Percentiles rank a stretch among this genome's conserved stretches.
Conservation (phyloP, 1,284 basidiomycete genomes). For the Coniferiporia sulphurascens region DNA sequence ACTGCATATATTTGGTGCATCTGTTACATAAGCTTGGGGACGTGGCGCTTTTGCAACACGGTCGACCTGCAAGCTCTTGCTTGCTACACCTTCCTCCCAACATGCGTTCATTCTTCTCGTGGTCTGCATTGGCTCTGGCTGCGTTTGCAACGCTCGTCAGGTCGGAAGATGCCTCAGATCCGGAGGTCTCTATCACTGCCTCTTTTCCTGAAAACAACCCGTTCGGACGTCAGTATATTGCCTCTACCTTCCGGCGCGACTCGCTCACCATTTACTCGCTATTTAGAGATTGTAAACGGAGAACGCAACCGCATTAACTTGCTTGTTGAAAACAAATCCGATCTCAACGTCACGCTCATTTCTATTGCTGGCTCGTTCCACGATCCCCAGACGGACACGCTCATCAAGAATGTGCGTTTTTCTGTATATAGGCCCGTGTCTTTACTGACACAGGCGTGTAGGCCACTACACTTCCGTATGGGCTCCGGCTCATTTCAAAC, state of each 20-base stretch:
- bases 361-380: slow-evolving; percentile 70
- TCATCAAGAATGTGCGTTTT: slow-evolving; percentile 67
- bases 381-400: slow-evolving; percentile 56
- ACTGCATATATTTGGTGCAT: too few species aligned
- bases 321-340: slow-evolving; percentile 71
- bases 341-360: slow-evolving; percentile 70
- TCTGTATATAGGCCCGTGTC: slow-evolving; percentile 9
- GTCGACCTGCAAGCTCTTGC: neutral
- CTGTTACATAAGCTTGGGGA: neutral
- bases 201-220: slow-evolving; percentile 74
- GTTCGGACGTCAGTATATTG: slow-evolving; percentile 65
- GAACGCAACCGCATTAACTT: slow-evolving; percentile 72
- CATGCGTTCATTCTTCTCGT: slow-evolving; percentile 8
- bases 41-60: neutral
- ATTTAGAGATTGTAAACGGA: slow-evolving; percentile 79
- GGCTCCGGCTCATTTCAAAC: slow-evolving; percentile 55
- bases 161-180: slow-evolving; percentile 21
- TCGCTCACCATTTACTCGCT: neutral
- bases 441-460: slow-evolving; percentile 27
- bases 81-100: neutral
- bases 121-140: neutral
- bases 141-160: neutral
- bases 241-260: neutral
- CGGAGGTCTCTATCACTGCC: slow-evolving; percentile 57
- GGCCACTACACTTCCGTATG: slow-evolving; percentile 62